Percentiles rank a stretch among this genome's conserved stretches.
Conservation (phyloP, 495 filamentous ascomycete genomes). For the Talaromyces borbonicus region DNA sequence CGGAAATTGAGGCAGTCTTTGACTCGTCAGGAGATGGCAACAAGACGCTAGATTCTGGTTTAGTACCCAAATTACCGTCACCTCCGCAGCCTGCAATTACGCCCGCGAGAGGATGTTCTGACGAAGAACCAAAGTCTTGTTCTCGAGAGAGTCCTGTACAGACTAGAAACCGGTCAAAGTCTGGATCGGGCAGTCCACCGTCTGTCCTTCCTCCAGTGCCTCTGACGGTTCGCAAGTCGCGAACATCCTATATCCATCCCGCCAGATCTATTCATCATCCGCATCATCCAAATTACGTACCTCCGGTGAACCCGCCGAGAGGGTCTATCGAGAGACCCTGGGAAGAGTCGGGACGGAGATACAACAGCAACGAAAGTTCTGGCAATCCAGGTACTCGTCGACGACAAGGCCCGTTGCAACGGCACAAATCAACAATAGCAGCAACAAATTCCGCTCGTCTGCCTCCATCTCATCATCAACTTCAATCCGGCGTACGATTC, state of each 20-base stretch:
- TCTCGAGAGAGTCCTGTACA: not conserved
- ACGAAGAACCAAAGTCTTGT: not conserved
- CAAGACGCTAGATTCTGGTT: slow-evolving; percentile 18
- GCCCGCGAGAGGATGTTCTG: not conserved
- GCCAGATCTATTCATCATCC: slow-evolving; percentile 20
- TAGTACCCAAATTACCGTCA: not conserved
- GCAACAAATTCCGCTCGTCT: not conserved
- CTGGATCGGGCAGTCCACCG: slow-evolving; percentile 15
- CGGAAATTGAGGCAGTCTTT: not conserved
- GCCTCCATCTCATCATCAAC: not conserved
- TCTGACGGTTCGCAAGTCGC: slow-evolving; percentile 21
- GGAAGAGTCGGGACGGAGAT: not conserved
- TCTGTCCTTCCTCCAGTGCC: slow-evolving; percentile 24
- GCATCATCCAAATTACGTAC: slow-evolving; percentile 20
- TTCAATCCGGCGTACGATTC: not conserved
- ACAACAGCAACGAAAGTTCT: not conserved
- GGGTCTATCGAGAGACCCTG: not conserved
- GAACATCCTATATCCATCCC: slow-evolving; percentile 14
- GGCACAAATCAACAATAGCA: not conserved
- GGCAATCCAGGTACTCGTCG: no score
- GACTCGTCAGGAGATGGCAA: slow-evolving; percentile 12
- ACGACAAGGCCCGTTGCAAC: no score
- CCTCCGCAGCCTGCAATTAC: not conserved
- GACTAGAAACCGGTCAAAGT: slow-evolving; percentile 20
- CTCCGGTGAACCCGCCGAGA: not conserved